Base-by-base conservation (phyloP, 768 basidiomycete genomes). In the Russula earlei region DNA sequence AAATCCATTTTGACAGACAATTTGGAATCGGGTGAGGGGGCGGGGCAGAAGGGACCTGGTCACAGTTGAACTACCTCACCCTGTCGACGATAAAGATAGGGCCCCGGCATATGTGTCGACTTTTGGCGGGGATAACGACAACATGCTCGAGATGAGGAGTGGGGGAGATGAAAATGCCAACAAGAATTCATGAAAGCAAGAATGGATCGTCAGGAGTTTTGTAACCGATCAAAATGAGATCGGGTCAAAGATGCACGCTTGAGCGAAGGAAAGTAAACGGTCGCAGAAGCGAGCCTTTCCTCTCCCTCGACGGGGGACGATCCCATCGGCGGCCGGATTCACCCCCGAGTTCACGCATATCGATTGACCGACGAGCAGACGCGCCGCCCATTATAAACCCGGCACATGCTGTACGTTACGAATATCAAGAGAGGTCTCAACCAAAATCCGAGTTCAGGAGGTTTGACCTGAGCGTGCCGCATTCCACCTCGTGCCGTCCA, bases 161-260 rank as follows among this genome's bases (percentile, higher is more conserved):
- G 27, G 19, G 42, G 38, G 12, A 33, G 20, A 14, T 14, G 25
- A 36, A n/a, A 25, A 45, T 22, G 15, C 38, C 43, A 51, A 56
- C 27, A 31, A 38, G 41, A 44, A 49, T 57, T 50, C 49, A 42
- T 49, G 54, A 34, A 5, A 34, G 17, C 20, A 57, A 41, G 33
- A 46, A 34, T 34, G 52, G 57, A 58, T 58, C 57, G 57, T 54
- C 57, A 58, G 47, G 52, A 54, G 57, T 31, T 56, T 34, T 49
- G 57, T 54, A 37, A 53, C 52, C 57, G 57, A 58, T 58, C 57
- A 40, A 42, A 49, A 37, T 37, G n/a, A 52, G 56, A 52, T 57
- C 56, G 37, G 33, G 36, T 56, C 40, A 37, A 50, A 56, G 22
- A 43, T 43, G 40, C 44, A 44, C 45, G 51, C 43, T 37, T 42